A percentile compares a stretch with the other conserved stretches of the same genome.
Conservation (phyloP, 2,329 filamentous ascomycete species). For the Nemania sp. region DNA sequence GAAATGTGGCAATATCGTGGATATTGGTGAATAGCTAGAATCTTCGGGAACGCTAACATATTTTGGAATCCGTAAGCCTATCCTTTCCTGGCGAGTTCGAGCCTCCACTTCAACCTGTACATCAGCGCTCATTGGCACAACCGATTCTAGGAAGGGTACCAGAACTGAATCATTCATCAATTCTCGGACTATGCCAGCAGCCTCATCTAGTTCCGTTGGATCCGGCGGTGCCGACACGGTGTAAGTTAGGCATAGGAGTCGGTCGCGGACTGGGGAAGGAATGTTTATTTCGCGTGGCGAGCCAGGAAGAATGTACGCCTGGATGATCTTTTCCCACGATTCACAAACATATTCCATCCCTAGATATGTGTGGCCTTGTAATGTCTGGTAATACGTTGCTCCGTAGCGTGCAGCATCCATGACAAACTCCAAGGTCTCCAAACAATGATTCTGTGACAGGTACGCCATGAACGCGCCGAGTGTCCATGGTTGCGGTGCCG, state of each 20-base stretch:
- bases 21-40: constrained; percentile 48
- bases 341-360: constrained; percentile 70
- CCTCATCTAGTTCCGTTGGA: constrained; percentile 77
- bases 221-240: constrained; percentile 65
- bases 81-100: constrained; percentile 44
- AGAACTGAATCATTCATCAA: constrained; percentile 97
- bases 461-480: constrained; percentile 94
- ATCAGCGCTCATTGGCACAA: constrained; percentile 46
- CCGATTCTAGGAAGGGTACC: constrained; percentile 82
- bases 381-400: constrained; percentile 55
- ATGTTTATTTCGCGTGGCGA: constrained; percentile 89
- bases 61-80: constrained; percentile 45
- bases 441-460: constrained; percentile 92
- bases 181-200: constrained; percentile 87
- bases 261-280: constrained; percentile 81
- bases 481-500: constrained; percentile 85
- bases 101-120: constrained; percentile 43
- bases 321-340: constrained; percentile 85
- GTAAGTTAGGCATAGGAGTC: constrained; percentile 67
- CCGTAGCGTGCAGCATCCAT: constrained; percentile 89
- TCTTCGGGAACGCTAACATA: constrained; percentile 44
- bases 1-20: constrained; percentile 48
- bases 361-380: constrained; percentile 47
- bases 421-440: constrained; percentile 95
- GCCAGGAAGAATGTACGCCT: constrained; percentile 86